These are phyloP conservation scores for Erythrophleum ivorense DNA, from an alignment of 331 rosid genomes.

Conservation along the genomic window DNA sequence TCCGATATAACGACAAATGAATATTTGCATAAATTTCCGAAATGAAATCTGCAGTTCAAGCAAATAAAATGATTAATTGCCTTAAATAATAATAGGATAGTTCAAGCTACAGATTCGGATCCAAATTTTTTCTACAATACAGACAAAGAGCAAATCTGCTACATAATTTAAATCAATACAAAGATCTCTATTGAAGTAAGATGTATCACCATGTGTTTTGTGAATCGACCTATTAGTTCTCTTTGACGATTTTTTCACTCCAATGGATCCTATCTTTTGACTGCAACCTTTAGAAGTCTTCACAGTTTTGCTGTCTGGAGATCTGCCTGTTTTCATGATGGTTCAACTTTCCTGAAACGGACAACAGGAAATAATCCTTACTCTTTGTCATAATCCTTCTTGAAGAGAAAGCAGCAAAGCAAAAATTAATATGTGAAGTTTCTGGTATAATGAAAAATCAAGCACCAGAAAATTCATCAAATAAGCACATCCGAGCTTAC, in stretches of 20 bases:
- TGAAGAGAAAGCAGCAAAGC: constrained; percentile 3
- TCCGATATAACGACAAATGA: constrained; percentile 11
- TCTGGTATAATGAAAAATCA: not conserved
- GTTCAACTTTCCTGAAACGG: constrained; percentile 46
- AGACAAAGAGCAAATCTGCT: not conserved
- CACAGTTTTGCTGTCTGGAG: constrained; percentile 38
- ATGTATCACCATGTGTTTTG: constrained; percentile 48
- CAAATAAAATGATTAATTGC: constrained; percentile 7
- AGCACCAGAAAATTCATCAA: constrained; percentile 27
- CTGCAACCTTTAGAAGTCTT: constrained; percentile 52
- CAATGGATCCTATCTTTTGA: constrained; percentile 36
- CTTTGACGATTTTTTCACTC: constrained; percentile 45
- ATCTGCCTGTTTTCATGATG: constrained; percentile 53
- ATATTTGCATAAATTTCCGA: constrained; percentile 20
- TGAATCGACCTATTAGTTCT: constrained; percentile 38
- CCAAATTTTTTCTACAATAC: constrained; percentile 8
- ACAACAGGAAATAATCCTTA: not conserved
- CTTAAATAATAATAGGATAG: not conserved
- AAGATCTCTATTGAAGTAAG: not conserved
- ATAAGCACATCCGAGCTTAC: constrained; percentile 9
- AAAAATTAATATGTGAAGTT: not conserved
- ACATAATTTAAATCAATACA: constrained; percentile 18
- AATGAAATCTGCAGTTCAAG: constrained; percentile 13
- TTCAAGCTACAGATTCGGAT: not conserved
- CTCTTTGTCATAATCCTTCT: constrained; percentile 18